Base-by-base conservation (phyloP, 768 basidiomycete species). In the Cystofilobasidium bisporidii region DNA sequence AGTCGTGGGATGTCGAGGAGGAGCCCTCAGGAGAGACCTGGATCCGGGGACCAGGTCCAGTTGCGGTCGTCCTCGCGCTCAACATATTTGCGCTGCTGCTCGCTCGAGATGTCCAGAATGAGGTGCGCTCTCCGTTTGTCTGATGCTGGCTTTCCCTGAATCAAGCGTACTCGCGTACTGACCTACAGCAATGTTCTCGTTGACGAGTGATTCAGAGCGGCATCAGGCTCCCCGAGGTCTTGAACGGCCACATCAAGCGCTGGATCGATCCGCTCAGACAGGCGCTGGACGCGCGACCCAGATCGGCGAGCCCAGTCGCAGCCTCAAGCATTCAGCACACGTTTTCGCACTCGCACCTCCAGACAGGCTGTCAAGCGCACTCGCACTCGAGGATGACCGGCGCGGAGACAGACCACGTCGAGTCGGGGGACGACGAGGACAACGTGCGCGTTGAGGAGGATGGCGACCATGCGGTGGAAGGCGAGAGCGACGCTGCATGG, bases 61-160 rank as follows among this genome's bases (percentile, higher is more conserved):
- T 56, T 6, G 26, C 53, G 10, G 53, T 56, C 53, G 53, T 56
- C 28, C 53, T 56, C 28, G 11, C 53, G 26, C 30, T 56, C 28
- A 56, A 56, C 53, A 56, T 56, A 26, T 56, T 9, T 30, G 28
- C 53, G 28, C 53, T 56, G 12, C 28, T 56, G 3, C 30, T 56
- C 11, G 5, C 30, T 9, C 26, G 53, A 1, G 53, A 56, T 30
- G 28, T 32, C 28, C 15, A 56, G 8, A 32, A 32, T 56, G 53
- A 56, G 53, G 53, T 56, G 53, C 47, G 47, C n/a, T 17, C 43
- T 48, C 47, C 47, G n/a, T n/a, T 48, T n/a, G 45, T 11, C 20
- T 47, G 40, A 47, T 47, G 10, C n/a, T 47, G 45, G 5, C 5
- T 5, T 47, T 11, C 45, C 11, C 50, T 26, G 50, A 55, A 8